Base-by-base conservation (phyloP, 1,284 basidiomycete species). In the Sporisorium iseilematis-ciliati region DNA sequence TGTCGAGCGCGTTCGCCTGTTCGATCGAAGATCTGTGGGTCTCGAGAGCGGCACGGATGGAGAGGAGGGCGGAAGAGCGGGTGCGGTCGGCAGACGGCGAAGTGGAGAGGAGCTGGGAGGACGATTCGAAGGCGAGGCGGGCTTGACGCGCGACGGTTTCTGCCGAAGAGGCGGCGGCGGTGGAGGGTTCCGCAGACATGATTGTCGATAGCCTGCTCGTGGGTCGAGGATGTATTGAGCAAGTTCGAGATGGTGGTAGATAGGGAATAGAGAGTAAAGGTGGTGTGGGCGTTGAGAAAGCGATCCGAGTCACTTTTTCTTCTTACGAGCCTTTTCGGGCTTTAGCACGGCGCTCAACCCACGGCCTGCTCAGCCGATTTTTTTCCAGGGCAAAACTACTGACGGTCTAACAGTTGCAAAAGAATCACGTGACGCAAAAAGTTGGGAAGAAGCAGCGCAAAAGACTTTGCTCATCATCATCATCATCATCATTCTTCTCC, bases 1-100 rank as follows among this genome's bases (percentile, higher is more conserved):
- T 76, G 54, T 85, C 83, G 4, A 55, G 42, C n/a, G 29, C 23
- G 55, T 85, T 85, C 4, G 83, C 83, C 2, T 40, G 41, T 14
- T 62, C 33, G 49, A 85, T 81, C 45, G 73, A 70, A 11, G 63
- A 12, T 14, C 67, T 65, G 51, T 65, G 48, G 0, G 41, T n/a
- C 41, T 81, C 76, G n/a, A 84, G 79, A 1, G 74, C 72, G 7
- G 31, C 11, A 16, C 75, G 64, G 56, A 84, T 82, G 43, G 65
- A 59, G 21, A 56, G 56, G 18, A 84, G 75, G 14, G 78, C 80
- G 0, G 64, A 49, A 0, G 65, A 65, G 7, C 82, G 77, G 0
- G 55, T 64, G 2, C 35, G 14, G 43, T 80, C 81, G 16, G 79
- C 76, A 1, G 68, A 69, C 23, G 64, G 25, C 5, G 66, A 64